Base-by-base conservation (phyloP, 257 asterid species). In the Phtheirospermum japonicum region DNA sequence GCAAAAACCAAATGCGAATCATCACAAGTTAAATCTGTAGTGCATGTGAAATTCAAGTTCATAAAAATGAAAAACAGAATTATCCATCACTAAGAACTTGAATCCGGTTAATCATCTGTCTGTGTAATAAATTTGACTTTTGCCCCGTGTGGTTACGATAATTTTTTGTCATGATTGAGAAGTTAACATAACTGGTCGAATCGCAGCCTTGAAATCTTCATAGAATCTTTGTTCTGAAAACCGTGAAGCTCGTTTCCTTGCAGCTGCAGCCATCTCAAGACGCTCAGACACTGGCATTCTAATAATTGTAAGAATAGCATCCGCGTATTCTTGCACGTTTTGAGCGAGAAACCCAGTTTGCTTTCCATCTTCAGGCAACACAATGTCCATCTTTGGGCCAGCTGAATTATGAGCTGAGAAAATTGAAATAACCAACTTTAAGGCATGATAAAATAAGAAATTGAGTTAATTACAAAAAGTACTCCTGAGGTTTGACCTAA, bases 321-420 rank as follows among this genome's bases (percentile, higher is more conserved):
- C 89, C 39, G 96, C 90, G 59, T 83, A 93, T 65, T 87, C 96
- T 74, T 85, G 79, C 62, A 79, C 78, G 40, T 64, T 74, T 65
- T 81, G 71, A 9, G 97, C 95, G 0, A 93, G 90, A 68, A 79
- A 87, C 42, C 99, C 97, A n/a, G 97, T 93, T 66, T 75, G 79
- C 45, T 63, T 79, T 51, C 92, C 95, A 54, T 84, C 95, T 84
- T 93, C 94, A 17, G 79, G 77, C 30, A 82, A 68, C 61, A 93
- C 94, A 56, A 93, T 85, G 77, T 89, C 99, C 97, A 93, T 76
- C 82, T 60, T 87, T 16, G 97, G 97, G 33, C 97, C 99, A 51
- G 97, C 99, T 31, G 95, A 93, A 57, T 82, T 87, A 78, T 93
- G 94, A 23, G 99, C 99, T 89, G 87, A 54, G 18, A 51, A 58